Percentiles rank a stretch among this genome's conserved stretches.
phyloP scores from a whole-genome alignment of 1,284 basidiomycete species.

The Cutaneotrichosporon sp. region DNA sequence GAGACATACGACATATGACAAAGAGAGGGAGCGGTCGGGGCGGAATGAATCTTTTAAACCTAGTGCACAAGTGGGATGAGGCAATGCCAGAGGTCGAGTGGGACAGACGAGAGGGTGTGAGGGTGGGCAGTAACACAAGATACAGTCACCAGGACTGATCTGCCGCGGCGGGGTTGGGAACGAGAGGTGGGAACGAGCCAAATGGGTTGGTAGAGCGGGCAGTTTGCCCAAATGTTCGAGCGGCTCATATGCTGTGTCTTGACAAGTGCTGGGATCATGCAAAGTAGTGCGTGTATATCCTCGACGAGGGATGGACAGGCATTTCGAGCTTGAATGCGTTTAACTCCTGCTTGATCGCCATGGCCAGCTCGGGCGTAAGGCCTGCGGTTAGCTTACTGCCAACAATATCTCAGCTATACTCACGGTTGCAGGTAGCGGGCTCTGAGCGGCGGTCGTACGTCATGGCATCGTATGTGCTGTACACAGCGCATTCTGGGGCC shows the following conservation, averaged over 20 bases:
- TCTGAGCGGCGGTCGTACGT: slow-evolving; percentile 93
- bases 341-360: slow-evolving; percentile 92
- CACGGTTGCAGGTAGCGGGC: slow-evolving; percentile 89
- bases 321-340: slow-evolving; percentile 98
- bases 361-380: slow-evolving; percentile 86
- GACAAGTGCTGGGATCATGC: slow-evolving; percentile 42
- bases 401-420: too few species aligned
- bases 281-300: slow-evolving; percentile 69
- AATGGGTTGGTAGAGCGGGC: too few species aligned
- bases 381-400: slow-evolving; percentile 12
- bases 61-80: slow-evolving; percentile 7
- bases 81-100: neutral
- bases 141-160: slow-evolving; percentile 4
- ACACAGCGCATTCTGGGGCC: slow-evolving; percentile 85
- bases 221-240: neutral
- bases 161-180: neutral
- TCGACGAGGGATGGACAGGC: slow-evolving; percentile 86
- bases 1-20: slow-evolving; percentile 1
- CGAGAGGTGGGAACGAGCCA: neutral
- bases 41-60: slow-evolving; percentile 2
- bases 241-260: neutral
- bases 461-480: slow-evolving; percentile 85
- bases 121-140: neutral
- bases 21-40: neutral
- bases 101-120: neutral